Percentiles rank a stretch among this genome's conserved stretches.
Evolutionary conservation across 1,284 basidiomycete species (phyloP).

Genomic region (Mixia osmundae): DNA sequence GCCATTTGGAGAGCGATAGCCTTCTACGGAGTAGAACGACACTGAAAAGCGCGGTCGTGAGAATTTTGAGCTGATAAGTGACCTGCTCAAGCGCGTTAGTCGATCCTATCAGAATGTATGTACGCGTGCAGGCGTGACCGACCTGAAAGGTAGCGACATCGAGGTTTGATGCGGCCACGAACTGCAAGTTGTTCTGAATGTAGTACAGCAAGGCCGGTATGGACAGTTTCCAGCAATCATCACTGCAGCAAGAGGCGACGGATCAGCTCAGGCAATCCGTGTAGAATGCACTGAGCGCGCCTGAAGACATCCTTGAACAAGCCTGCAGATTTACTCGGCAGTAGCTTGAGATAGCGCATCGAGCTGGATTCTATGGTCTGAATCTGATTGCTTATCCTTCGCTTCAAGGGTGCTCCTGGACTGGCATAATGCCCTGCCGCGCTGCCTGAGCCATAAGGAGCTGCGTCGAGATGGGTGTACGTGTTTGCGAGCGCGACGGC

Average conservation of each 20-base stretch:
- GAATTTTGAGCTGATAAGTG: slow-evolving; percentile 85
- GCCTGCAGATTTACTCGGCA: too few relatives aligned
- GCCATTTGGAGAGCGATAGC: slow-evolving; percentile 52
- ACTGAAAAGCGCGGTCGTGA: slow-evolving; percentile 85
- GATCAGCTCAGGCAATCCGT: slow-evolving; percentile 21
- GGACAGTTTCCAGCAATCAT: slow-evolving; percentile 86
- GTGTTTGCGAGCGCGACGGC: slow-evolving; percentile 32
- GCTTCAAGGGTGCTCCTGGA: too few relatives aligned
- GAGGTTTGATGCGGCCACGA: slow-evolving; percentile 75
- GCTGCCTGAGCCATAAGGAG: too few relatives aligned
- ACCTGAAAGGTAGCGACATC: slow-evolving; percentile 82
- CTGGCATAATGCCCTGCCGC: too few relatives aligned
- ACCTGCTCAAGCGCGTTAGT: too few relatives aligned
- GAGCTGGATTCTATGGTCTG: too few relatives aligned
- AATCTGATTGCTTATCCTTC: too few relatives aligned
- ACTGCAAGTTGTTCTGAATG: slow-evolving; percentile 82
- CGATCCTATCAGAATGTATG: too few relatives aligned
- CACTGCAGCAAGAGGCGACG: slow-evolving; percentile 35
- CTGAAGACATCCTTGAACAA: slow-evolving; percentile 10
- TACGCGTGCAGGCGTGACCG: too few relatives aligned
- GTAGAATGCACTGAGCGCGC: too few relatives aligned
- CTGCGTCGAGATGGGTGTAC: too few relatives aligned
- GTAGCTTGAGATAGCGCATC: too few relatives aligned
- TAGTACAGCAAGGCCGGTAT: slow-evolving; percentile 92
- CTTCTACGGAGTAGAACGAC: slow-evolving; percentile 67